Percentiles rank a stretch among this genome's conserved stretches.
phyloP scores from a whole-genome alignment of 192 early-diverging fungal species.

The Borealophlyctis nickersoniae region DNA sequence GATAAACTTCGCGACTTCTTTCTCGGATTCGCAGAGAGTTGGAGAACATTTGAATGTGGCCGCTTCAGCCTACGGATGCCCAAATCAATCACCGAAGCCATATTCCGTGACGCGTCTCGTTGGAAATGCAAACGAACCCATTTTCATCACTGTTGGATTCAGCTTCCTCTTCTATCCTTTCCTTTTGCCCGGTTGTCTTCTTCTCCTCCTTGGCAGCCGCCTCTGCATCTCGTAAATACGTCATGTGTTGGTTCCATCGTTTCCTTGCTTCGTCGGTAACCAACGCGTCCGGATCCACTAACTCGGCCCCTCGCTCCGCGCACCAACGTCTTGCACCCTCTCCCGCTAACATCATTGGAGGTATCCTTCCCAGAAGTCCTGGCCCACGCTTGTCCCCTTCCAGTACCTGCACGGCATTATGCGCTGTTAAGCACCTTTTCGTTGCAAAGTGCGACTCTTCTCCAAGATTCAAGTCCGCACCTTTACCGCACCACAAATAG shows the following conservation, averaged over 20 bases:
- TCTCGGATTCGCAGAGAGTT: background rate
- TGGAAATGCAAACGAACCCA: no score
- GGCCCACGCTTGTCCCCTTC: constrained; percentile 39
- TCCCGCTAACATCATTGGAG: constrained; percentile 55
- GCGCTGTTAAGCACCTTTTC: no score
- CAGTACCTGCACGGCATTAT: constrained; percentile 45
- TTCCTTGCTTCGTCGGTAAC: constrained; percentile 1
- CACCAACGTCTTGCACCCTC: constrained; percentile 45
- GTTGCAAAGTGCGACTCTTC: no score
- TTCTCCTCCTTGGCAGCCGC: background rate
- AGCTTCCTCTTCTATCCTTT: background rate
- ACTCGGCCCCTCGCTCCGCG: background rate
- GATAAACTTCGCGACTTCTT: background rate
- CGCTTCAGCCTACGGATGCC: no score
- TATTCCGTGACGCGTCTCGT: no score
- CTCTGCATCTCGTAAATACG: constrained; percentile 6
- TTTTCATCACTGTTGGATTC: background rate
- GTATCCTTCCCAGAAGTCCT: constrained; percentile 50
- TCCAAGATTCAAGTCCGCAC: constrained; percentile 3
- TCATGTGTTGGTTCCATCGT: constrained; percentile 13
- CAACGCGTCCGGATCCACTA: background rate
- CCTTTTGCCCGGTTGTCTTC: background rate
- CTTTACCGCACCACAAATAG: constrained; percentile 50
- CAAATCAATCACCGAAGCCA: no score
- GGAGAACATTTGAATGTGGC: constrained; percentile 3